Evolutionary conservation across 2,329 filamentous ascomycete species (phyloP), one percentile per base, ranked within the genome.

Genomic region (Colletotrichum trifolii): DNA sequence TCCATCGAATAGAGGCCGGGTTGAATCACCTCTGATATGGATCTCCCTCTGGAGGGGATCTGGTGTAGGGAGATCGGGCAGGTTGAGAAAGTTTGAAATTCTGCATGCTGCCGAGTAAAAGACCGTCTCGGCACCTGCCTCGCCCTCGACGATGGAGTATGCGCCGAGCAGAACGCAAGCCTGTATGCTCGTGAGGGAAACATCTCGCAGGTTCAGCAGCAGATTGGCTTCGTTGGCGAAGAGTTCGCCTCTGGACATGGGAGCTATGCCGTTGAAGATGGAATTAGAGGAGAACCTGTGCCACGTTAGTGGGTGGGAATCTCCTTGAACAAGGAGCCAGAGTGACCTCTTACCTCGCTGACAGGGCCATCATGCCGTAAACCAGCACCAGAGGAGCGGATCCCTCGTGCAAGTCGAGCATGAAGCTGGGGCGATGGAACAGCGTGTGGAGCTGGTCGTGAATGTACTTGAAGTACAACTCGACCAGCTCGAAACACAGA

Each of bases 71-170:
- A 74, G 67, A 39, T 76, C 74, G 2, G 76, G 75, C 2, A 80
- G 71, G 59, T 79, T 73, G 17, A 79, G 66, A 7, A 76, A 67
- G 42, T 77, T 69, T 7, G 77, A 75, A 64, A 78, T 74, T 3
- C 78, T 74, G 61, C 73, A 74, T 3, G 78, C 78, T 11, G 77
- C 68, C 10, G 73, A 70, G 52, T 80, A 80, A 64, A 76, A 79
- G 13, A 81, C 68, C 0, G 76, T 73, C 55, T 81, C 79, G 0
- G 77, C 70, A 1, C 71, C 71, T 6, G 75, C 71, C 13, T 80
- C 70, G 1, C 74, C 73, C 13, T 80, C 75, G 4, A 73, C 75
- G 46, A 75, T 73, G 3, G 75, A 75, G 39, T 69, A 62, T 0
- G 71, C 69, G 2, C 76, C 79, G 0, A 81, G 67, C 6, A 82